These are phyloP conservation scores for Leccinum ochraceum DNA, from an alignment of 768 basidiomycete genomes.

Conservation along the genomic window DNA sequence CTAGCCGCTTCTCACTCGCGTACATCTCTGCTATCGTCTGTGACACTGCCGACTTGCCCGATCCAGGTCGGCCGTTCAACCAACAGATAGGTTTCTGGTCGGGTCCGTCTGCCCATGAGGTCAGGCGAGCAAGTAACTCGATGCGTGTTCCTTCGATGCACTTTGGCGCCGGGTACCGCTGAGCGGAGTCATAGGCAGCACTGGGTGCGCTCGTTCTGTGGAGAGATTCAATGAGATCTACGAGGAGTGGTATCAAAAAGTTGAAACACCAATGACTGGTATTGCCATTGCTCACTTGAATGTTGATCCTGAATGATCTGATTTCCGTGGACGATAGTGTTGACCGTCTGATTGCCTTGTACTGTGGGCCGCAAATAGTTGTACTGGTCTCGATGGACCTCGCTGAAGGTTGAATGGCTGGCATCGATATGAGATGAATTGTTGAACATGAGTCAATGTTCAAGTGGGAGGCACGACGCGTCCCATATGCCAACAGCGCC, in stretches of 20 bases:
- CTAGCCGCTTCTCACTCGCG: conserved; percentile 22
- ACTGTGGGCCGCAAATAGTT: conserved; percentile 10
- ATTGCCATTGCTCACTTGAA: conserved; percentile 3
- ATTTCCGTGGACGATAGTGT: conserved; percentile 21
- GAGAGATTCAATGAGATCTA: conserved; percentile 18
- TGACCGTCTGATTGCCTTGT: conserved; percentile 7
- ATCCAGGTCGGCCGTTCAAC: conserved; percentile 5
- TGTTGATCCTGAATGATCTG: conserved; percentile 17
- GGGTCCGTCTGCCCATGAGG: conserved; percentile 16
- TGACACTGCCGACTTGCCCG: conserved; percentile 12
- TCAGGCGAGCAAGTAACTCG: conserved; percentile 18
- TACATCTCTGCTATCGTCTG: conserved; percentile 35
- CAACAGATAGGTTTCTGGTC: conserved; percentile 20
- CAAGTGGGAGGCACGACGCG: too few relatives aligned
- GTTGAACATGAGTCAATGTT: too few relatives aligned
- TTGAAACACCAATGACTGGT: background rate
- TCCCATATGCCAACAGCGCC: too few relatives aligned
- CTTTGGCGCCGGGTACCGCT: conserved; percentile 20
- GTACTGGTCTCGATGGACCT: conserved; percentile 18
- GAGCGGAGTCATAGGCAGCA: conserved; percentile 13
- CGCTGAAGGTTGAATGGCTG: conserved; percentile 19
- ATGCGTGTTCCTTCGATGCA: conserved; percentile 26
- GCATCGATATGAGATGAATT: conserved; percentile 4
- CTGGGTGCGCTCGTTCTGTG: conserved; percentile 19
- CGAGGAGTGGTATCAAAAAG: background rate